These are phyloP conservation scores for Penicillium diatomitis DNA, from an alignment of 495 filamentous ascomycete species.

Conservation along the genomic window DNA sequence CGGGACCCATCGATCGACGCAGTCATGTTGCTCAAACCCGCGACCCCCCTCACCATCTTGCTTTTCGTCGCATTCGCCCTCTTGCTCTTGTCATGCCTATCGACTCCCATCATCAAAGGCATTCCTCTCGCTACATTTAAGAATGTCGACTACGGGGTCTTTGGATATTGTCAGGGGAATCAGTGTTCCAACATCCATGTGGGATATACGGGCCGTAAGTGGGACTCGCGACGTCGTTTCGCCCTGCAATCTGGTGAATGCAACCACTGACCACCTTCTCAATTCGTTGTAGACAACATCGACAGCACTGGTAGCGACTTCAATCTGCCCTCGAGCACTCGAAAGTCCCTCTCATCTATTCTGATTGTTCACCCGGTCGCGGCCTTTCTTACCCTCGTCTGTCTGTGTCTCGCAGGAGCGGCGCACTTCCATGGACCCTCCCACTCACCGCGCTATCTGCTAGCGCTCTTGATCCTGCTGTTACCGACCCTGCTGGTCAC, in stretches of 20 bases:
- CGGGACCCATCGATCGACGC: no score
- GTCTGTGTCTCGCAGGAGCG: conserved; percentile 65
- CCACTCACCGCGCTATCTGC: conserved; percentile 85
- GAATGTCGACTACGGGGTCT: conserved; percentile 80
- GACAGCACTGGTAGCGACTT: conserved; percentile 46
- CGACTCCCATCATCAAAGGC: conserved; percentile 80
- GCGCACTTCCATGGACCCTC: conserved; percentile 85
- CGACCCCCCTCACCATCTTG: conserved; percentile 82
- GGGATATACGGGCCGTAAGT: conserved; percentile 80
- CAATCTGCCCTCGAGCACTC: conserved; percentile 62
- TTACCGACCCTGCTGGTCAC: conserved; percentile 78
- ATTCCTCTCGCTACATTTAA: conserved; percentile 74
- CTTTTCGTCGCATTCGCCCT: conserved; percentile 79
- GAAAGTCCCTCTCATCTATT: conserved; percentile 80
- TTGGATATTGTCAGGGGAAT: conserved; percentile 68
- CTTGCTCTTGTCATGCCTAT: conserved; percentile 77
- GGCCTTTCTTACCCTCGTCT: conserved; percentile 74
- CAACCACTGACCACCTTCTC: no score
- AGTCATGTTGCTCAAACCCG: conserved; percentile 66
- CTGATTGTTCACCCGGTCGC: conserved; percentile 90
- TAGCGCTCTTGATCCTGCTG: conserved; percentile 74
- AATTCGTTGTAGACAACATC: conserved; percentile 27
- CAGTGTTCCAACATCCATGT: conserved; percentile 66
- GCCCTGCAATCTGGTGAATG: conserved; percentile 3
- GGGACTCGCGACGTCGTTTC: conserved; percentile 7